phyloP scores from a whole-genome alignment of 2,329 filamentous ascomycete species.

The Beauveria australis region DNA sequence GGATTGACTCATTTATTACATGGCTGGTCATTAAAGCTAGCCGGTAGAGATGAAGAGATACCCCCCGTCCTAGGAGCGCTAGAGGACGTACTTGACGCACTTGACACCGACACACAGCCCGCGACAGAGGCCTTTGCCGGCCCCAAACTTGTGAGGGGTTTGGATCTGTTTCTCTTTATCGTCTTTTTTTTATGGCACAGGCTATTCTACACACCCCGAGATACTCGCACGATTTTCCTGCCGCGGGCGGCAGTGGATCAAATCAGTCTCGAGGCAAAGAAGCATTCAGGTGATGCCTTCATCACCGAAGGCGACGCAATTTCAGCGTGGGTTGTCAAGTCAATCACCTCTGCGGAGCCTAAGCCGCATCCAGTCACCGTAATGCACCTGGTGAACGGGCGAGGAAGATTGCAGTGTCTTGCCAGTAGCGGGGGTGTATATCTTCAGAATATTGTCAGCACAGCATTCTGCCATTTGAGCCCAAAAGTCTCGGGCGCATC shows the following conservation, averaged over 20 bases:
- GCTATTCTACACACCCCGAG: not conserved
- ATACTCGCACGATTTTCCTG: not conserved
- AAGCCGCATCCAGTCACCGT: slow-evolving; percentile 16
- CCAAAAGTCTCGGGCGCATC: not conserved
- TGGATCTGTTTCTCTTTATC: not conserved
- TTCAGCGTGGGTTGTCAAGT: slow-evolving; percentile 27
- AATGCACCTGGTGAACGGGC: slow-evolving; percentile 16
- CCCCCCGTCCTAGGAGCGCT: slow-evolving; percentile 18
- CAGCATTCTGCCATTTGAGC: not conserved
- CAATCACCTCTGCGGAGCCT: slow-evolving; percentile 12
- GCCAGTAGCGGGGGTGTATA: not conserved
- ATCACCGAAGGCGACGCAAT: slow-evolving; percentile 37
- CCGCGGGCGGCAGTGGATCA: not conserved
- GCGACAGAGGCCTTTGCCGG: not conserved
- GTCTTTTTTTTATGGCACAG: not conserved
- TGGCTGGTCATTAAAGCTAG: slow-evolving; percentile 35
- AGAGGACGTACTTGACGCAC: not conserved
- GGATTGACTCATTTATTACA: slow-evolving; percentile 31
- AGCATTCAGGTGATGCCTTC: slow-evolving; percentile 21
- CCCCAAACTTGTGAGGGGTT: not conserved
- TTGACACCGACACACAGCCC: not conserved
- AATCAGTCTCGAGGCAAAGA: slow-evolving; percentile 18
- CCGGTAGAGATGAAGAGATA: slow-evolving; percentile 32
- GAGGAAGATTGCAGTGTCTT: not conserved
- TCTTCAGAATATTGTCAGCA: slow-evolving; percentile 3